Evolutionary conservation across 495 filamentous ascomycete species (phyloP).

Genomic region (Aspergillus campestris): DNA sequence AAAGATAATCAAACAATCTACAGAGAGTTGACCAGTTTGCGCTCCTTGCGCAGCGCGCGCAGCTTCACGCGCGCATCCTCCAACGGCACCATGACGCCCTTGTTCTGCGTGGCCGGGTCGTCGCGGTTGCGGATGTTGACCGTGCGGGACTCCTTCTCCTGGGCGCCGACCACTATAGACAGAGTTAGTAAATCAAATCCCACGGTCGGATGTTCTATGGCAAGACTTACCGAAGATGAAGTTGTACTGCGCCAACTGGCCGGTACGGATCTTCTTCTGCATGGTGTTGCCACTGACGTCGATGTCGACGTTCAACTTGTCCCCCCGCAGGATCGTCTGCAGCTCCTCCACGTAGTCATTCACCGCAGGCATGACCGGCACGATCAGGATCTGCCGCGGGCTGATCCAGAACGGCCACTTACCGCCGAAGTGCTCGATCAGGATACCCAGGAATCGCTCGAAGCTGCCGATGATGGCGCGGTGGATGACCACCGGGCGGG

Average conservation of each 20-base stretch:
- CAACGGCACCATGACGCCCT: slow-evolving; percentile 61
- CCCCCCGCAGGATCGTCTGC: slow-evolving; percentile 42
- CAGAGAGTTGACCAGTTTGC: slow-evolving; percentile 46
- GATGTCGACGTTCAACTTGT: slow-evolving; percentile 71
- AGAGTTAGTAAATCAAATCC: slow-evolving; percentile 6
- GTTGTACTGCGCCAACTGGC: slow-evolving; percentile 83
- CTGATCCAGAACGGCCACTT: slow-evolving; percentile 99
- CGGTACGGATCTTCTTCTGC: slow-evolving; percentile 90
- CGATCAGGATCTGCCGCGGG: slow-evolving; percentile 82
- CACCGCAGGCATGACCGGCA: slow-evolving; percentile 79
- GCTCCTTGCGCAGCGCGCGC: slow-evolving; percentile 56
- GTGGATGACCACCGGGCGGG: slow-evolving; percentile 94
- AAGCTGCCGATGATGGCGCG: slow-evolving; percentile 89
- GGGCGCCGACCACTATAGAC: slow-evolving; percentile 65
- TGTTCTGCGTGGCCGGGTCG: slow-evolving; percentile 70
- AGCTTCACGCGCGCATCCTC: slow-evolving; percentile 74
- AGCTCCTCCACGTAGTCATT: slow-evolving; percentile 86
- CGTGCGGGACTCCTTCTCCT: slow-evolving; percentile 64
- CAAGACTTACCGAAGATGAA: slow-evolving; percentile 63
- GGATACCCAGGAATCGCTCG: slow-evolving; percentile 89
- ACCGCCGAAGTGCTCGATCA: slow-evolving; percentile 90
- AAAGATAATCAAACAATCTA: slow-evolving; percentile 8
- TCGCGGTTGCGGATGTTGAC: slow-evolving; percentile 92
- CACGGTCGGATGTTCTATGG: not conserved
- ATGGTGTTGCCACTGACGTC: slow-evolving; percentile 87